Evolutionary conservation across 78 protist species (phyloP), one percentile per base, ranked within the genome.

Genomic region (Guillardia theta): DNA sequence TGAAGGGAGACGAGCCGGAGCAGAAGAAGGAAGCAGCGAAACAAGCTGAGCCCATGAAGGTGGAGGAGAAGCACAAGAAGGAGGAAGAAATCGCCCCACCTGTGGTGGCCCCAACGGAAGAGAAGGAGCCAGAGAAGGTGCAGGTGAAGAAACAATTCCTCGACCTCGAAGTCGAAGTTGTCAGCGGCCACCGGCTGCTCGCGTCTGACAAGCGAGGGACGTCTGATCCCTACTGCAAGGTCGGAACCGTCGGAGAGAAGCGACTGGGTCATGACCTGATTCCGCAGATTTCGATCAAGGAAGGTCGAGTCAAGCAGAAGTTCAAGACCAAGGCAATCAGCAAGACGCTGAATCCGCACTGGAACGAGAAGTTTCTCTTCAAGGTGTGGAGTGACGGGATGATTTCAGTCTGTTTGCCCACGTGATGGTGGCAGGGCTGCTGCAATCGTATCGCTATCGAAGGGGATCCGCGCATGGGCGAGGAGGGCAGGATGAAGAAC

Each of bases 191-290:
- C 36, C n/a, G 6, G 10, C 83, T 70, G n/a, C 41, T 70, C 9
- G 83, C 83, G 12, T 36, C n/a, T 4, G 83, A 70, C 6, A 22
- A 70, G 83, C 83, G 83, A 36, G 83, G 83, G 15, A 70, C 83
- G 46, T 70, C 83, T 1, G 83, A 70, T 6, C 83, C 83, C 4
- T 70, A 70, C 83, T 70, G 83, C 83, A 70, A 70, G 83, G 83
- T 70, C 5, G 4, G 4, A 36, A 15, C 83, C 41, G 8, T n/a
- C n/a, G n/a, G n/a, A n/a, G n/a, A n/a, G n/a, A n/a, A n/a, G n/a
- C 41, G 15, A 70, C 41, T 43, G 6, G 6, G 4, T 6, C 6
- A 9, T 58, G 70, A 24, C 39, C 70, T 24, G 1, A 58, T 3
- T 58, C 1, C 41, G 83, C 83, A 70, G 83, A 43, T 70, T 43